These are phyloP conservation scores for Cardamine chenopodiifolia DNA, from an alignment of 345 rosid species.

Conservation along the genomic window DNA sequence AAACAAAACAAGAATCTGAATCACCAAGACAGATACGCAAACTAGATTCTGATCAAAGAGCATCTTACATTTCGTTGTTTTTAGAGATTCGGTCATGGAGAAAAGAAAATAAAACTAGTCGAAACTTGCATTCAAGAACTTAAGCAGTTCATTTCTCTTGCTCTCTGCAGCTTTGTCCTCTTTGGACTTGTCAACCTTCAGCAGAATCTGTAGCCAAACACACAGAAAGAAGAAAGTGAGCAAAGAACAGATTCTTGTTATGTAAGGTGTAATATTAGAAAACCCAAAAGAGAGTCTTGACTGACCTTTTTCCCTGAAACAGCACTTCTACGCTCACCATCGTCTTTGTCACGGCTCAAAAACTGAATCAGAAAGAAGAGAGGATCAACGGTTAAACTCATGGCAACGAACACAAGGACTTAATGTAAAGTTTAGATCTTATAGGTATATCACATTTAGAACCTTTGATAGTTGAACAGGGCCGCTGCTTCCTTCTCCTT, in stretches of 20 bases:
- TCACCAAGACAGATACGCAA: slow-evolving; percentile 20
- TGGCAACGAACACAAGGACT: neutral
- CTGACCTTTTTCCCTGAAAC: slow-evolving; percentile 95
- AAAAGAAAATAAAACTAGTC: slow-evolving; percentile 54
- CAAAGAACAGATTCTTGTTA: neutral
- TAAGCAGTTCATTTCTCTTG: slow-evolving; percentile 85
- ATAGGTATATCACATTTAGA: neutral
- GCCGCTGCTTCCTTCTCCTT: slow-evolving; percentile 66
- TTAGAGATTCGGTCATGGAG: slow-evolving; percentile 1
- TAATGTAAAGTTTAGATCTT: neutral
- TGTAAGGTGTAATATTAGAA: neutral
- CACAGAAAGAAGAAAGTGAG: neutral
- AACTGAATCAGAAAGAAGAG: slow-evolving; percentile 51
- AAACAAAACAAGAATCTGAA: slow-evolving; percentile 24
- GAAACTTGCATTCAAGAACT: slow-evolving; percentile 94
- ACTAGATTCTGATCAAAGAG: slow-evolving; percentile 30
- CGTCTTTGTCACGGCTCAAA: slow-evolving; percentile 73
- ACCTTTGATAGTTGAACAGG: slow-evolving; percentile 98
- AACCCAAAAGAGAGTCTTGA: neutral
- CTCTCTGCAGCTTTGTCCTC: slow-evolving; percentile 93
- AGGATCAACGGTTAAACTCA: neutral
- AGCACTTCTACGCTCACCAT: slow-evolving; percentile 88
- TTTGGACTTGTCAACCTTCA: slow-evolving; percentile 92
- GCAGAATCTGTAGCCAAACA: slow-evolving; percentile 59
- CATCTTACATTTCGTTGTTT: slow-evolving; percentile 29